phyloP scores from a whole-genome alignment of 1,284 basidiomycete genomes.

The Gymnopus androsaceus region DNA sequence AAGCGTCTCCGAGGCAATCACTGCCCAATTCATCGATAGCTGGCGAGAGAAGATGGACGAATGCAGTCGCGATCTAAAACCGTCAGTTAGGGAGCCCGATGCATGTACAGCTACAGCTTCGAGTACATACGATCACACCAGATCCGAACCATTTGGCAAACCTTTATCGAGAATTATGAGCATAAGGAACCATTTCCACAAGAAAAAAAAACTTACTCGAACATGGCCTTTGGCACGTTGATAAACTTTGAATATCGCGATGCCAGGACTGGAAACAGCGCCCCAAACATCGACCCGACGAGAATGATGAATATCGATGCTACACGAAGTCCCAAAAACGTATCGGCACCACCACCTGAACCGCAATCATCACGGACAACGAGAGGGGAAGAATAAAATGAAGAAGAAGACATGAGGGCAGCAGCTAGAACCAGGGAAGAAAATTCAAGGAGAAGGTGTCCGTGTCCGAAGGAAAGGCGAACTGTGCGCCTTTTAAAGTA shows the following conservation, averaged over 20 bases:
- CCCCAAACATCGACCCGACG: slow-evolving; percentile 63
- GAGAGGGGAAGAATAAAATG: neutral
- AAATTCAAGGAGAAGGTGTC: neutral
- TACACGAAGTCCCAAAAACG: slow-evolving; percentile 57
- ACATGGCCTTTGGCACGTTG: slow-evolving; percentile 65
- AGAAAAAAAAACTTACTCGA: slow-evolving; percentile 59
- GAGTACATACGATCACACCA: slow-evolving; percentile 75
- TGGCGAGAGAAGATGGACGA: slow-evolving; percentile 84
- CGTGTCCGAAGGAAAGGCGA: too few species aligned
- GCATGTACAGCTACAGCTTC: slow-evolving; percentile 18
- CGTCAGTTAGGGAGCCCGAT: slow-evolving; percentile 1
- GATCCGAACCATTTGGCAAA: slow-evolving; percentile 97
- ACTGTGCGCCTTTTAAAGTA: too few species aligned
- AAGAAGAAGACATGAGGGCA: neutral
- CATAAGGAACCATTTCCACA: slow-evolving; percentile 1
- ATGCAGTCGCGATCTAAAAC: slow-evolving; percentile 83
- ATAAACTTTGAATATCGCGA: slow-evolving; percentile 53
- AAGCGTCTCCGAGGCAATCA: slow-evolving; percentile 68
- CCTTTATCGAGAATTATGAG: slow-evolving; percentile 37
- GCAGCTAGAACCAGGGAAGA: neutral
- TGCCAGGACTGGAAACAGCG: slow-evolving; percentile 83
- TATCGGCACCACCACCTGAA: slow-evolving; percentile 13
- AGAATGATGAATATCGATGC: slow-evolving; percentile 90
- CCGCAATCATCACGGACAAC: slow-evolving; percentile 6
- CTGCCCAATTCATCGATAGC: slow-evolving; percentile 73